A percentile compares a stretch with the other conserved stretches of the same genome.
Conservation (phyloP, 805 yeast genomes). For the Lipomyces kockii region DNA sequence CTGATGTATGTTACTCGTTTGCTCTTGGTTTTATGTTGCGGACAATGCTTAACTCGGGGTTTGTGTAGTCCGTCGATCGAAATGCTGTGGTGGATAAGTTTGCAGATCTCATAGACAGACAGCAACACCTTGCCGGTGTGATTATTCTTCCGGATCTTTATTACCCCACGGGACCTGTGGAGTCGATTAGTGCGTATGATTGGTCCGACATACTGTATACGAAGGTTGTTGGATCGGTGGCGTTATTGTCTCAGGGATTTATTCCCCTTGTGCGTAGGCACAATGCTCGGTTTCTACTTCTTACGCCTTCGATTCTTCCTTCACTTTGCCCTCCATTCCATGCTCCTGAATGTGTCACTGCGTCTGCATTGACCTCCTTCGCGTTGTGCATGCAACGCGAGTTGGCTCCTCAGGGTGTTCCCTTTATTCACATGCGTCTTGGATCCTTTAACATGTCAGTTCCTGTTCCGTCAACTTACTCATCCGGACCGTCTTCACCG, state of each 20-base stretch:
- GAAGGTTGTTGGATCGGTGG: slow-evolving; percentile 55
- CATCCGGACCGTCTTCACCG: slow-evolving; percentile 31
- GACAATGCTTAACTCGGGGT: not conserved
- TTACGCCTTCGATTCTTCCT: slow-evolving; percentile 62
- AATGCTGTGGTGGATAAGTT: slow-evolving; percentile 33
- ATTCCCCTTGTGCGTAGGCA: slow-evolving; percentile 58
- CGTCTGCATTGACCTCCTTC: slow-evolving; percentile 50
- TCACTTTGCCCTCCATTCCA: slow-evolving; percentile 64
- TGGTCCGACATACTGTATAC: slow-evolving; percentile 57
- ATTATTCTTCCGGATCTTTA: slow-evolving; percentile 71
- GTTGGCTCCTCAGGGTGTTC: slow-evolving; percentile 50
- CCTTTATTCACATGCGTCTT: slow-evolving; percentile 52
- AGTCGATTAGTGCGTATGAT: slow-evolving; percentile 55
- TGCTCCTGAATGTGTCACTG: slow-evolving; percentile 63
- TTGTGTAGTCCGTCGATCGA: slow-evolving; percentile 25
- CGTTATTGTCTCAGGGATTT: slow-evolving; percentile 60
- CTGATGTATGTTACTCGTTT: slow-evolving; percentile 19
- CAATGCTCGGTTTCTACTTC: slow-evolving; percentile 54
- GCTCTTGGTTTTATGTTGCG: not conserved
- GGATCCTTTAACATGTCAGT: slow-evolving; percentile 53
- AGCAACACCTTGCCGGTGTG: slow-evolving; percentile 64
- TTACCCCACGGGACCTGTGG: slow-evolving; percentile 71
- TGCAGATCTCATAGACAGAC: slow-evolving; percentile 36
- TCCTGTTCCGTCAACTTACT: slow-evolving; percentile 38
- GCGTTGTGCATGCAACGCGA: slow-evolving; percentile 51